These are phyloP conservation scores for Gymnopilus dilepis DNA, from an alignment of 768 basidiomycete species.

Conservation along the genomic window DNA sequence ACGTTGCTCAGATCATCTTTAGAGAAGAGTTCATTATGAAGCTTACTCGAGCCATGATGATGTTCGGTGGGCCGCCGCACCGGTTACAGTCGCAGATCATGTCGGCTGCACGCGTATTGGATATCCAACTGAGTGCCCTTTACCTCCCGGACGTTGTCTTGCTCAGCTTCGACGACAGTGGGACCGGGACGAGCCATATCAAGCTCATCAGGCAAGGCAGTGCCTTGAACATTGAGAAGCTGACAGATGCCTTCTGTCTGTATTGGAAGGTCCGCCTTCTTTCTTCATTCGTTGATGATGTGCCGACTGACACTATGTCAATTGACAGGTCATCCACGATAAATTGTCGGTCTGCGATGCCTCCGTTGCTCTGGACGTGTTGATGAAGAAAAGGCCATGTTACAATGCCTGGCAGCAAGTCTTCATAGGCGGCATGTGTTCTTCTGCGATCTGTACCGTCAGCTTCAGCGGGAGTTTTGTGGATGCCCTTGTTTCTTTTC, in stretches of 20 bases:
- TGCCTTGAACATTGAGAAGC: slow-evolving; percentile 77
- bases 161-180: slow-evolving; percentile 80
- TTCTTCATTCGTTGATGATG: not conserved
- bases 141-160: slow-evolving; percentile 80
- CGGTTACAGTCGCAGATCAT: slow-evolving; percentile 83
- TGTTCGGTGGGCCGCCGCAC: slow-evolving; percentile 85
- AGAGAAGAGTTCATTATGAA: slow-evolving; percentile 88
- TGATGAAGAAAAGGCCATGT: slow-evolving; percentile 71
- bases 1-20: slow-evolving; percentile 81
- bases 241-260: slow-evolving; percentile 68
- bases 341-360: slow-evolving; percentile 77
- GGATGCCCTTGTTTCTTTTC: slow-evolving; percentile 74
- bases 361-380: slow-evolving; percentile 64
- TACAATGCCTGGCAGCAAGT: slow-evolving; percentile 67
- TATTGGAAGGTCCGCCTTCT: slow-evolving; percentile 68
- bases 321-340: slow-evolving; percentile 78
- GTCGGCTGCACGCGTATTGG: slow-evolving; percentile 78
- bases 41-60: slow-evolving; percentile 86
- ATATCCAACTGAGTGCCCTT: slow-evolving; percentile 71
- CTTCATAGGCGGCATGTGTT: slow-evolving; percentile 79
- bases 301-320: not conserved
- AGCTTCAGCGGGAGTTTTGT: slow-evolving; percentile 79
- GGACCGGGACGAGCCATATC: slow-evolving; percentile 81
- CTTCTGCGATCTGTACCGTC: slow-evolving; percentile 73
- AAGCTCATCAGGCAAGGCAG: slow-evolving; percentile 78